Conservation (phyloP, 1,139 yeast genomes). For the Blastobotrys apis region DNA sequence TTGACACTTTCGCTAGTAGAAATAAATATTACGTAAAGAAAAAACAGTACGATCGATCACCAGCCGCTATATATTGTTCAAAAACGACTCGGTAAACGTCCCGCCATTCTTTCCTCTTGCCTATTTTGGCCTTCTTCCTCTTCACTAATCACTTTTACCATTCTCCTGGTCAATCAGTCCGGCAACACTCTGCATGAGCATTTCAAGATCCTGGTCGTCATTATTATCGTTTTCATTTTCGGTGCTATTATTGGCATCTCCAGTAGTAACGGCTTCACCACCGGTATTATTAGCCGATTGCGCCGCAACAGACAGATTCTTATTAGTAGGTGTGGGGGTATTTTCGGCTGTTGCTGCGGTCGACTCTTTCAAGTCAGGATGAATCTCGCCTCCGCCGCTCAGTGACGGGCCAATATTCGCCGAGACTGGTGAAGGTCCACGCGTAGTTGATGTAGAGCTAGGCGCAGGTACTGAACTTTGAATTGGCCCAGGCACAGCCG, state of each 20-base stretch:
- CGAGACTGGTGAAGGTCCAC: not conserved
- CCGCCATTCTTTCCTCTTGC: too few species aligned
- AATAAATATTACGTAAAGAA: too few species aligned
- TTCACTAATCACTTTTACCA: too few species aligned
- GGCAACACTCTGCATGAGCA: slow-evolving; percentile 33
- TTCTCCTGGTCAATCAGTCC: slow-evolving; percentile 29
- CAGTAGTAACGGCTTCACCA: too few species aligned
- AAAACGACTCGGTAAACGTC: too few species aligned
- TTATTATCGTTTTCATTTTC: slow-evolving; percentile 10
- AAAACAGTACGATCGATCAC: too few species aligned
- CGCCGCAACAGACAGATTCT: slow-evolving; percentile 1
- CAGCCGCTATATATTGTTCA: too few species aligned
- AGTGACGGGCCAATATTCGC: not conserved
- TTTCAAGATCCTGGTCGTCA: slow-evolving; percentile 26
- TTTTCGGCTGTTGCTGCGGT: not conserved
- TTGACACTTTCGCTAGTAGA: too few species aligned
- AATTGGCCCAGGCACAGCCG: not conserved
- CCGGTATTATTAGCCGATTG: too few species aligned
- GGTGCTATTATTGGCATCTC: slow-evolving; percentile 1
- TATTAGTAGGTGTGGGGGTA: not conserved
- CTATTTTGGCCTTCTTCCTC: too few species aligned
- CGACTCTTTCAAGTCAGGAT: too few species aligned
- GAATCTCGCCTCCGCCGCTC: too few species aligned
- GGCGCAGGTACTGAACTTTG: not conserved
- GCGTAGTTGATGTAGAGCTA: not conserved